phyloP scores from a whole-genome alignment of 225 moss, liverwort and hornwort species.

The Pseudisothecium myosuroides region DNA sequence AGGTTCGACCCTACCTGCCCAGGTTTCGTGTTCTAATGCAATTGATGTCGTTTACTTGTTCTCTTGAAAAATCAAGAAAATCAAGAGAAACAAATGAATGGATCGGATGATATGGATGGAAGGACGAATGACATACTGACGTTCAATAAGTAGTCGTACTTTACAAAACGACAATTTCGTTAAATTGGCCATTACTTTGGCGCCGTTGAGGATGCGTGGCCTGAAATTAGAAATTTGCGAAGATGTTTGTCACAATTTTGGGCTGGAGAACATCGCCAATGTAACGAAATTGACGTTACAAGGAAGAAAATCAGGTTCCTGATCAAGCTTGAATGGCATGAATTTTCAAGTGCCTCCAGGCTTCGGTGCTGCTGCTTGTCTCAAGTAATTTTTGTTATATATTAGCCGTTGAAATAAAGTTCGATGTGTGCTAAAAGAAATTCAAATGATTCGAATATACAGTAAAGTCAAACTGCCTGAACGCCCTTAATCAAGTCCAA shows the following conservation, averaged over 20 bases:
- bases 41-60: not conserved
- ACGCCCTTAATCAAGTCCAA: not conserved
- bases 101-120: not conserved
- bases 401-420: not conserved
- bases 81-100: not conserved
- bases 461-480: not conserved
- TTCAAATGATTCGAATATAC: not conserved
- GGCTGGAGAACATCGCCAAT: not conserved
- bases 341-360: not conserved
- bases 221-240: not conserved
- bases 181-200: not conserved
- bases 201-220: not conserved
- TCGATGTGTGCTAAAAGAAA: not conserved
- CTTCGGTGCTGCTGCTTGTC: not conserved
- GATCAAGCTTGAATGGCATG: not conserved
- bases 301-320: not conserved
- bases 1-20: not conserved
- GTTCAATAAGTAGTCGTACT: not conserved
- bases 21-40: not conserved
- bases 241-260: not conserved
- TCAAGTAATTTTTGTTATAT: too few species aligned
- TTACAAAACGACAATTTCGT: not conserved
- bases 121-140: not conserved
- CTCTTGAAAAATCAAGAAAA: not conserved
- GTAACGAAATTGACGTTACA: not conserved